A percentile compares a stretch with the other conserved stretches of the same genome.
These are phyloP conservation scores for Didymella exigua DNA, from an alignment of 2,329 filamentous ascomycete species.

Conservation along the genomic window DNA sequence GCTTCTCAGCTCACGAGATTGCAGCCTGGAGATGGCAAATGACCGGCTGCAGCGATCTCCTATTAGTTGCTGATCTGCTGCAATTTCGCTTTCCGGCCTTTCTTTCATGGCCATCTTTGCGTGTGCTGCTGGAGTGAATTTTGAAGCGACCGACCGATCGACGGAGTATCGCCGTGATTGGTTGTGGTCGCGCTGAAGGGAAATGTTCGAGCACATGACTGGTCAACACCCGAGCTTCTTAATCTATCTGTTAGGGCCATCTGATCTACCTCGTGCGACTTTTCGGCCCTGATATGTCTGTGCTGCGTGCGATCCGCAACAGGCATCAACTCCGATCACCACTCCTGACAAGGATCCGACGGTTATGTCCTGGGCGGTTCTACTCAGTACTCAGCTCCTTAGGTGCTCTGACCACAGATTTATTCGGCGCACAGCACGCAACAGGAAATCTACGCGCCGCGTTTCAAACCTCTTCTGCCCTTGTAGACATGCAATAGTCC, in stretches of 20 bases:
- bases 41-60: neutral
- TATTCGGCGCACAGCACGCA: neutral
- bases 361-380: no score
- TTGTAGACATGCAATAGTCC: neutral
- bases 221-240: conserved; percentile 22
- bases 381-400: conserved; percentile 18
- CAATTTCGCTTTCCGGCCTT: neutral
- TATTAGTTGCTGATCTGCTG: neutral
- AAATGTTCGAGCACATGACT: conserved; percentile 24
- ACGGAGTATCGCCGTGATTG: neutral
- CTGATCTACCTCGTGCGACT: conserved; percentile 31
- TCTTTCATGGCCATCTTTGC: neutral
- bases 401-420: conserved; percentile 19
- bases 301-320: conserved; percentile 23
- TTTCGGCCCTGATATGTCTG: conserved; percentile 18
- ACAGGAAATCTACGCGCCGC: conserved; percentile 5
- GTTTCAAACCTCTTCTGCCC: conserved; percentile 7
- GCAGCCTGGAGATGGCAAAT: neutral
- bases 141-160: neutral
- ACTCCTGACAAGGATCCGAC: conserved; percentile 17
- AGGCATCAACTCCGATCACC: conserved; percentile 25
- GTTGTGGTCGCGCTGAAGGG: conserved; percentile 4
- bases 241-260: conserved; percentile 29
- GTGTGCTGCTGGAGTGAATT: conserved; percentile 1
- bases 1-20: neutral